These are phyloP conservation scores for Clavispora santaluciae DNA, from an alignment of 805 yeast species.

Conservation along the genomic window DNA sequence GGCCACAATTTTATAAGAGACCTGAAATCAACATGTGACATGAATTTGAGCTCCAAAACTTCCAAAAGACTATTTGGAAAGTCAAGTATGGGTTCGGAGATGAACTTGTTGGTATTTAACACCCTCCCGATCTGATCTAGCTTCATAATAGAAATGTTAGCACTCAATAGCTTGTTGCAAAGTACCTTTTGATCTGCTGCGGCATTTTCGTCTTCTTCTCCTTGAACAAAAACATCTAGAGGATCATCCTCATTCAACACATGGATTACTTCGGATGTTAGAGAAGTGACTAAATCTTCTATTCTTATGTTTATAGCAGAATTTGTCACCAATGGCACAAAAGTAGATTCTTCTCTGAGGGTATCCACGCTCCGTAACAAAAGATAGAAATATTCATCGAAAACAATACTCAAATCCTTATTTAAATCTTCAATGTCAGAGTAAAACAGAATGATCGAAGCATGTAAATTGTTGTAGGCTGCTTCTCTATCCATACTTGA, in stretches of 20 bases:
- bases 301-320: conserved; percentile 18
- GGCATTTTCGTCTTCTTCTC: conserved; percentile 10
- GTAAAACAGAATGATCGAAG: conserved; percentile 21
- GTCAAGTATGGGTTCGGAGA: conserved; percentile 14
- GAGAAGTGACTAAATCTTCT: conserved; percentile 19
- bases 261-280: conserved; percentile 10
- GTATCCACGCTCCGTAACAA: conserved; percentile 9
- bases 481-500: conserved; percentile 10
- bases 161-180: conserved; percentile 11
- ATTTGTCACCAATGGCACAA: background rate
- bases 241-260: conserved; percentile 6
- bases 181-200: conserved; percentile 15
- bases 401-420: conserved; percentile 5
- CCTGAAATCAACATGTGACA: conserved; percentile 18
- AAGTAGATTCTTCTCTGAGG: background rate
- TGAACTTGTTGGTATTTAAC: conserved; percentile 20
- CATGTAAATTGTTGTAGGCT: conserved; percentile 25
- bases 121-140: conserved; percentile 22
- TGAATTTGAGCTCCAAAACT: conserved; percentile 15
- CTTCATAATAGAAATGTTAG: conserved; percentile 18
- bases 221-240: conserved; percentile 7
- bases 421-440: conserved; percentile 7
- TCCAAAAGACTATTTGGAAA: conserved; percentile 13
- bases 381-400: conserved; percentile 10
- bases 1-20: conserved; percentile 20